These are phyloP conservation scores for Zasmidium cellare DNA, from an alignment of 2,329 filamentous ascomycete genomes.

Conservation along the genomic window DNA sequence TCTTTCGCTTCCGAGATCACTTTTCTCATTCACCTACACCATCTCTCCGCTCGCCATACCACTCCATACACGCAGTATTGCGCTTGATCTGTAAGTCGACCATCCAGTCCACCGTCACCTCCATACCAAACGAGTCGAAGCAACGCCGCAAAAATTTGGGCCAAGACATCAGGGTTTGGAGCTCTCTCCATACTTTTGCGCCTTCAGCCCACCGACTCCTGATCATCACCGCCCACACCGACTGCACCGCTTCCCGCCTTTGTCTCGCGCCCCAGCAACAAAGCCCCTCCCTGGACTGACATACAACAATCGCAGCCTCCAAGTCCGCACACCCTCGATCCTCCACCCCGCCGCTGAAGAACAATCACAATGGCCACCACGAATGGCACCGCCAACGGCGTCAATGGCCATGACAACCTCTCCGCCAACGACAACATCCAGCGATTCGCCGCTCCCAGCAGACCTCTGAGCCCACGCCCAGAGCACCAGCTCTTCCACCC, in stretches of 20 bases:
- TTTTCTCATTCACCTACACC: neutral
- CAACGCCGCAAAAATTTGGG: neutral
- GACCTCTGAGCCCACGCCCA: conserved; percentile 84
- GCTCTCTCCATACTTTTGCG: neutral
- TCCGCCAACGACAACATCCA: conserved; percentile 99
- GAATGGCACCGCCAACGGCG: conserved; percentile 32
- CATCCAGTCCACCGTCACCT: neutral
- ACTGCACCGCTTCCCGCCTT: neutral
- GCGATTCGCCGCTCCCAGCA: conserved; percentile 89
- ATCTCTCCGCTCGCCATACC: neutral
- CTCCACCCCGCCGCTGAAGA: conserved; percentile 3
- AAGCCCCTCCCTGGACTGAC: neutral
- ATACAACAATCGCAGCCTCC: conserved; percentile 1
- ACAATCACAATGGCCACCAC: conserved; percentile 44
- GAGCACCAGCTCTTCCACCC: conserved; percentile 94
- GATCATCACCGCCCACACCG: neutral
- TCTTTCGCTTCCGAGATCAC: neutral
- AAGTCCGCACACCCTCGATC: neutral
- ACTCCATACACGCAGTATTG: neutral
- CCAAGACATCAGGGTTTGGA: neutral
- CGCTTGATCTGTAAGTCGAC: neutral
- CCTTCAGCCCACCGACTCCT: neutral
- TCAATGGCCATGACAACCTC: conserved; percentile 36
- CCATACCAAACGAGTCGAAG: neutral
- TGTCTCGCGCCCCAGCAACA: neutral